Evolutionary conservation across 495 filamentous ascomycete genomes (phyloP), one percentile per base, ranked within the genome.

Genomic region (Hypoxylon fragiforme): DNA sequence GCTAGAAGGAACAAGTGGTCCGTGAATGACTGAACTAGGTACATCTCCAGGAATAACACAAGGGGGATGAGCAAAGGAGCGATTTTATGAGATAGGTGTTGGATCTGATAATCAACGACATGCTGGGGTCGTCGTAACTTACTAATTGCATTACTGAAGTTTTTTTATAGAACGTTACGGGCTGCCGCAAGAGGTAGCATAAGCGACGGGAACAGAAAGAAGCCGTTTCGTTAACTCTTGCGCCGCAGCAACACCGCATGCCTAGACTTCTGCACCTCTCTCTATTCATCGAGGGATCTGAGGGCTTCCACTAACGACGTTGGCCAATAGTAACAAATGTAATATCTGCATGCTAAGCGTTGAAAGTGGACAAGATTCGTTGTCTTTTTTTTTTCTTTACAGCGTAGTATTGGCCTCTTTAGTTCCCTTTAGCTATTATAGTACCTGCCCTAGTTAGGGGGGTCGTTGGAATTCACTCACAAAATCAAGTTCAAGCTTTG

Each of bases 101-200:
- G 31, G n/a, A 7, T 34, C 12, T n/a, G 12, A 12, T 41, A 14
- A 48, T 30, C 28, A 34, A 49, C 22, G 32, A 8, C 12, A 13
- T 1, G 48, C 31, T 35, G 30, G 19, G 37, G 15, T 47, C 38
- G 16, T 22, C 19, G 16, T 16, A n/a, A 12, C 30, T 44, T 56
- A 47, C 31, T 56, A 22, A n/a, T n/a, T n/a, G n/a, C n/a, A n/a
- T n/a, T n/a, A n/a, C n/a, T 13, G 42, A 54, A 24, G 19, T 39
- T 18, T 13, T 28, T 40, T 39, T 48, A 49, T 5, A 41, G 22
- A 51, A 14, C 31, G n/a, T 45, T 34, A 39, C 38, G 38, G 28
- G 40, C 54, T 57, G 54, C 54, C 54, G 41, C 21, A 57, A 57
- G n/a, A 16, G 54, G 54, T 21, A 57, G 39, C 16, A 12, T 26